Evolutionary conservation across 352 stramenopile species (phyloP), one percentile per base, ranked within the genome.

Genomic region (Phytophthora constricta): DNA sequence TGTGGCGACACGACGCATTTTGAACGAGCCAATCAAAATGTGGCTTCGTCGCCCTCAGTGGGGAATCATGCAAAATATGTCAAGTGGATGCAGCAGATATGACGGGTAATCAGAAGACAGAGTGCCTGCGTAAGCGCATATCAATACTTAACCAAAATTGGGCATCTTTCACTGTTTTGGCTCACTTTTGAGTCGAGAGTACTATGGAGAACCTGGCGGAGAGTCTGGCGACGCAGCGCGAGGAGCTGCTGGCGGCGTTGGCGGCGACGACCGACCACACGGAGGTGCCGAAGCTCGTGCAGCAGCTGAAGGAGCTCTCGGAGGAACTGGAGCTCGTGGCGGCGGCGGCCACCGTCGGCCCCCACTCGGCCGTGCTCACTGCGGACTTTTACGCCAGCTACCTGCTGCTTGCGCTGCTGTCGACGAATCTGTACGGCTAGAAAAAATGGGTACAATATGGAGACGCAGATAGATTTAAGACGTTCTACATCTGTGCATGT

Each of bases 241-340:
- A 62, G 37, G 68, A 78, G 49, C 66, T 86, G 43, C 72, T 91
- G 56, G 46, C 62, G 28, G 47, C 67, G 22, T 48, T 63, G 16
- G 67, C 66, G 1, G 14, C 67, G 34, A 2, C 57, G 54, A 54
- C 50, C 56, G 66, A 86, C 55, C 62, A 47, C 23, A 49, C 54
- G 3, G 41, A 53, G 2, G 11, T 69, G 7, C 25, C 39, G 16
- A 17, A 67, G 49, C 45, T 68, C 1, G 42, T 89, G 22, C 65
- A 75, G 31, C 45, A 58, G 19, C 68, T 92, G 1, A 81, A 81
- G 58, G 37, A 52, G 17, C 26, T 80, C 5, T 76, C 77, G 13
- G 76, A 90, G 58, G 82, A 90, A 57, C 50, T 89, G 39, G 84
- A 91, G 66, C 70, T 91, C 2, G 80, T 79, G 43, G 75, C 79